A percentile compares a stretch with the other conserved stretches of the same genome.
phyloP scores from a whole-genome alignment of 75 land plant genomes.

The Larix kaempferi region DNA sequence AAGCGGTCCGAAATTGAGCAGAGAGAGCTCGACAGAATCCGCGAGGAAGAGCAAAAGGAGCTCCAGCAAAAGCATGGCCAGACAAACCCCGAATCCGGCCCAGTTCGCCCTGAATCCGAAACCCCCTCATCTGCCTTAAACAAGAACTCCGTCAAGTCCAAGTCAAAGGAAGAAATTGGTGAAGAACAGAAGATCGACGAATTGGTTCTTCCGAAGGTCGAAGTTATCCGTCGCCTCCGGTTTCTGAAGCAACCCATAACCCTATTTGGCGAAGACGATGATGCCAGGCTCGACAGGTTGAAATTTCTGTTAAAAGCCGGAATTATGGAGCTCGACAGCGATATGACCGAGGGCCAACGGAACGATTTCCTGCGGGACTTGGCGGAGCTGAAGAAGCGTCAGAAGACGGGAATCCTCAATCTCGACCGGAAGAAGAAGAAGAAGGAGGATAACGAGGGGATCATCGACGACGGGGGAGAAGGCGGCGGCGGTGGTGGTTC shows the following conservation, averaged over 20 bases:
- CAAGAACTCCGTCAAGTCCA: slow-evolving; percentile 18
- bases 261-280: slow-evolving; percentile 96
- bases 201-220: slow-evolving; percentile 65
- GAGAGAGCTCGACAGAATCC: slow-evolving; percentile 62
- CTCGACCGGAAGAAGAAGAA: slow-evolving; percentile 29
- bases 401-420: slow-evolving; percentile 17
- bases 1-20: slow-evolving; percentile 83
- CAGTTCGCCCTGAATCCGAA: not conserved
- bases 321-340: slow-evolving; percentile 72
- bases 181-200: slow-evolving; percentile 50
- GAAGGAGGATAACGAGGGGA: slow-evolving; percentile 30
- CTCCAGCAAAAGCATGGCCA: slow-evolving; percentile 7
- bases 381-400: slow-evolving; percentile 62
- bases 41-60: slow-evolving; percentile 65
- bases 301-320: slow-evolving; percentile 78
- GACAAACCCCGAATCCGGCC: not conserved
- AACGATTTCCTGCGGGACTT: slow-evolving; percentile 91
- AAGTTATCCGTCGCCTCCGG: slow-evolving; percentile 84
- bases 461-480: slow-evolving; percentile 25
- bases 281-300: slow-evolving; percentile 63
- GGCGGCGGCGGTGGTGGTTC: slow-evolving; percentile 29
- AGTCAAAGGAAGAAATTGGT: not conserved
- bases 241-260: slow-evolving; percentile 90
- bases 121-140: slow-evolving; percentile 13
- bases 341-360: slow-evolving; percentile 94